Evolutionary conservation across 179 eudicot genomes (phyloP), one percentile per base, ranked within the genome.

Genomic region (Patellifolia procumbens): DNA sequence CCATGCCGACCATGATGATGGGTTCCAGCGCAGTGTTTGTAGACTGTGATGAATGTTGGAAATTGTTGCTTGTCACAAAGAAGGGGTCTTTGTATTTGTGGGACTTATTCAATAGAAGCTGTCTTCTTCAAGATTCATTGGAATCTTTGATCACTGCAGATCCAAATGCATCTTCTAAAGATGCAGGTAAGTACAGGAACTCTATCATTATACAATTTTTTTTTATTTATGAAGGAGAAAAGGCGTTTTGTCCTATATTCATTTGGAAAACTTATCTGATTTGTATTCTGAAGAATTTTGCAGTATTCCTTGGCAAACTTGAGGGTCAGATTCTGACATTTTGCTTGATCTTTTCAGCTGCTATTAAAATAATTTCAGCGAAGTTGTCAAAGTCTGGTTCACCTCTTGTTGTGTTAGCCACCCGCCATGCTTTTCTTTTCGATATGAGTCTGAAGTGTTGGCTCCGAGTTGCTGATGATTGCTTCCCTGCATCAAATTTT

Each of bases 401-500:
- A 76, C 98, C 99, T 58, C 88, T 95, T 62, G 92, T 93, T 72
- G 88, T 91, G 28, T 79, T 95, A 84, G 98, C 98, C 42, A 93
- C 98, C 73, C 97, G 98, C 35, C 97, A 93, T 84, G 97, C 99
- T 7, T 95, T 91, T 82, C 89, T 95, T 56, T 95, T 88, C 68
- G 99, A 95, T 83, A 85, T 82, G 89, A 87, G 81, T 80, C 91
- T 94, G 75, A 91, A 80, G 89, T 95, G 99, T 77, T 95, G 99
- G 99, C 87, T 95, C 75, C 82, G 98, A 76, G 97, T 93, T 42
- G 99, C 98, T 26, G 99, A 95, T 89, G 99, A 95, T 81, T 88
- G 89, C 82, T 95, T 90, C 74, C 95, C 99, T 59, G 89, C 92
- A 13, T 95, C 99, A 42, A 95, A 91, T 82, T 95, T 91, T 81